phyloP scores from a whole-genome alignment of 768 basidiomycete genomes.

The Macrolepiota fuliginosa region DNA sequence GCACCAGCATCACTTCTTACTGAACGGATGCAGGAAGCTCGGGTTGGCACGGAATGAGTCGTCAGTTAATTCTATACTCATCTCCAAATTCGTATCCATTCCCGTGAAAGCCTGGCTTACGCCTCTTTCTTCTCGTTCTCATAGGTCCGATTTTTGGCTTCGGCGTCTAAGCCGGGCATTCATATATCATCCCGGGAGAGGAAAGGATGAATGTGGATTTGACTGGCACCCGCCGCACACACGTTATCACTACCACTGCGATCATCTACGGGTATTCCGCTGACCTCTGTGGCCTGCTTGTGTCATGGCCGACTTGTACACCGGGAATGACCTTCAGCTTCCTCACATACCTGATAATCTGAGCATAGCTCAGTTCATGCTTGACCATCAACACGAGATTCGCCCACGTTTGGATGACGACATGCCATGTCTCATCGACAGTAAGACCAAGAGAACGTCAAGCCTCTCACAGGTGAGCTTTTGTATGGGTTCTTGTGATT shows the following conservation, averaged over 20 bases:
- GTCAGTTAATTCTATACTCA: not conserved
- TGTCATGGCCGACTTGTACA: slow-evolving; percentile 27
- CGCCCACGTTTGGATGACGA: slow-evolving; percentile 32
- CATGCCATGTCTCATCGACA: slow-evolving; percentile 50
- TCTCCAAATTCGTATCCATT: not conserved
- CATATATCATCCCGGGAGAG: slow-evolving; percentile 3
- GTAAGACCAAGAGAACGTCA: slow-evolving; percentile 40
- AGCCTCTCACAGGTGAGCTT: slow-evolving; percentile 1
- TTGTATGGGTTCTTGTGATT: not conserved
- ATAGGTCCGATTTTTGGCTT: not conserved
- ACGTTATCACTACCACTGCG: not conserved
- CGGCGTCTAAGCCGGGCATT: not conserved
- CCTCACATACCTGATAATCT: slow-evolving; percentile 52
- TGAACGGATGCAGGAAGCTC: not conserved
- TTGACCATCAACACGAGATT: slow-evolving; percentile 45
- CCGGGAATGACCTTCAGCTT: slow-evolving; percentile 23
- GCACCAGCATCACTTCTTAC: not conserved
- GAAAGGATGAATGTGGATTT: slow-evolving; percentile 1
- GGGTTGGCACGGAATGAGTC: not conserved
- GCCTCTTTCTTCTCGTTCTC: slow-evolving; percentile 5
- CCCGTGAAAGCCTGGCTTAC: not conserved
- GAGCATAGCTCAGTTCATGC: slow-evolving; percentile 55
- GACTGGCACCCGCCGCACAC: slow-evolving; percentile 3
- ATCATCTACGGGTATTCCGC: slow-evolving; percentile 5
- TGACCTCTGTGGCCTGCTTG: slow-evolving; percentile 1